Evolutionary conservation across 805 yeast species (phyloP).

Genomic region (Nakazawaea anatomiae): DNA sequence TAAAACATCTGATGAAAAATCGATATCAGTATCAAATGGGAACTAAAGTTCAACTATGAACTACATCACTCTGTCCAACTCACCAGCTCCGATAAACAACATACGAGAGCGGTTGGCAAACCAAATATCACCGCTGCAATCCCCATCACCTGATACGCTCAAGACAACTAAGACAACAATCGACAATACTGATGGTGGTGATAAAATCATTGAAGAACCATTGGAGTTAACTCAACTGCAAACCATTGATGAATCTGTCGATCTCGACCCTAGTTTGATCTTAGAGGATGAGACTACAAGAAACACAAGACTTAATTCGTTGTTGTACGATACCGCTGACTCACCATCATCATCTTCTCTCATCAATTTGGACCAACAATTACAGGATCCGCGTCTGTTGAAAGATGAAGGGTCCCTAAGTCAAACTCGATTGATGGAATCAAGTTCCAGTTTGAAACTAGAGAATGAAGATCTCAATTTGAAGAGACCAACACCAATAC

Average conservation of each 20-base stretch:
- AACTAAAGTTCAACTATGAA: not conserved
- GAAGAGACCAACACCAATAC: not conserved
- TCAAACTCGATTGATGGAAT: slow-evolving; percentile 5
- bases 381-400: not conserved
- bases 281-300: slow-evolving; percentile 10
- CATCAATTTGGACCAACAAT: not conserved
- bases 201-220: not conserved
- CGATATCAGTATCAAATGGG: not conserved
- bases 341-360: not conserved
- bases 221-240: not conserved
- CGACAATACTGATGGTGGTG: not conserved
- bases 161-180: too few species aligned
- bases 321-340: slow-evolving; percentile 5
- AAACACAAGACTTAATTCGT: slow-evolving; percentile 8
- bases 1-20: not conserved
- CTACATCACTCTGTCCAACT: not conserved
- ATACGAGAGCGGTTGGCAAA: slow-evolving; percentile 2
- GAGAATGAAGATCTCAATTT: not conserved
- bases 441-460: not conserved
- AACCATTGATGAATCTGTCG: slow-evolving; percentile 3
- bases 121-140: not conserved
- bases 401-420: not conserved
- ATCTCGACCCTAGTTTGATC: slow-evolving; percentile 7
- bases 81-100: not conserved
- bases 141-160: not conserved